These are phyloP conservation scores for Pseudozyma thailandica DNA, from an alignment of 1,284 basidiomycete genomes.

Conservation along the genomic window DNA sequence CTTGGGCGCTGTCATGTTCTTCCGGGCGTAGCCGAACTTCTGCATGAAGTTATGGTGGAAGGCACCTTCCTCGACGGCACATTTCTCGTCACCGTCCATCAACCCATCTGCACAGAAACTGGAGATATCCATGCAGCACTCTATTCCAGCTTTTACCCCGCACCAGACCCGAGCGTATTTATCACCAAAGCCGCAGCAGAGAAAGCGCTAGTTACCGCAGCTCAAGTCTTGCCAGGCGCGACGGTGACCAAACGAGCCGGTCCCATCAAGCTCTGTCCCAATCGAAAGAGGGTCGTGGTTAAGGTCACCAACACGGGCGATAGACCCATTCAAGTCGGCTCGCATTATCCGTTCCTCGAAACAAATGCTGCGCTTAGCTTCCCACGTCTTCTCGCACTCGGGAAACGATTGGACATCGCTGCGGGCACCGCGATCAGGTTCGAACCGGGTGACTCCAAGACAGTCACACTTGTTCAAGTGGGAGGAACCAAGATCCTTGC, in stretches of 20 bases:
- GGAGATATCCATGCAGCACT: constrained; percentile 84
- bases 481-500: constrained; percentile 75
- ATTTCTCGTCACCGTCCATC: constrained; percentile 72
- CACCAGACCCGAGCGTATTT: constrained; percentile 74
- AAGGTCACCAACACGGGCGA: constrained; percentile 92
- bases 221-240: constrained; percentile 50
- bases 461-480: constrained; percentile 83
- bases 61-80: constrained; percentile 64
- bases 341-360: constrained; percentile 86
- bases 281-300: constrained; percentile 77
- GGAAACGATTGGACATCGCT: constrained; percentile 88
- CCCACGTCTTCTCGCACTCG: constrained; percentile 82
- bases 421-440: constrained; percentile 96
- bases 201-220: constrained; percentile 5
- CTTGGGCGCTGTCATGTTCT: constrained; percentile 91
- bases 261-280: constrained; percentile 80
- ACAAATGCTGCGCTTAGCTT: constrained; percentile 85
- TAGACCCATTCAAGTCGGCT: constrained; percentile 81
- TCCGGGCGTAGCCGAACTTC: constrained; percentile 71
- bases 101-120: constrained; percentile 80
- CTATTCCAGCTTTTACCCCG: constrained; percentile 90
- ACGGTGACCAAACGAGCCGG: constrained; percentile 43
- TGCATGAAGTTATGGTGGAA: constrained; percentile 68
- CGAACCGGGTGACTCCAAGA: constrained; percentile 90
- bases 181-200: not conserved